These are phyloP conservation scores for Shiraia bambusicola DNA, from an alignment of 2,329 filamentous ascomycete species.

Conservation along the genomic window DNA sequence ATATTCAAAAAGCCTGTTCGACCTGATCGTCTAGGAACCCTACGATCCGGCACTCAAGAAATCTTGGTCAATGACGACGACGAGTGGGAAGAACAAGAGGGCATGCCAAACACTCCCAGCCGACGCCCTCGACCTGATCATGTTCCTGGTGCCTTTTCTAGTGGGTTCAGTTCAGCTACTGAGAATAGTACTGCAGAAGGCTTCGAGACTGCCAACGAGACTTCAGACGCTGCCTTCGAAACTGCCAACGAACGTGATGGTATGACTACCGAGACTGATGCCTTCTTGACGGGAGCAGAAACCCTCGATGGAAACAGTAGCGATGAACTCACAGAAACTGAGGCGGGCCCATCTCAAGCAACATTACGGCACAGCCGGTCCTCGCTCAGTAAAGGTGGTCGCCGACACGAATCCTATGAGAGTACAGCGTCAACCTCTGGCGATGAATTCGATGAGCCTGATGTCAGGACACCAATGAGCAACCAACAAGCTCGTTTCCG, in stretches of 20 bases:
- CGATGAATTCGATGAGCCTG: slow-evolving; percentile 68
- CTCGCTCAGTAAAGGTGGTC: slow-evolving; percentile 52
- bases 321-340: slow-evolving; percentile 84
- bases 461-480: slow-evolving; percentile 65
- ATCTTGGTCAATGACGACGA: slow-evolving; percentile 76
- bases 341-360: slow-evolving; percentile 50
- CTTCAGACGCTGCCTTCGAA: slow-evolving; percentile 63
- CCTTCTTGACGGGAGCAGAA: slow-evolving; percentile 92
- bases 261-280: slow-evolving; percentile 80
- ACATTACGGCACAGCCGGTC: slow-evolving; percentile 43
- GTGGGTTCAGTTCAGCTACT: slow-evolving; percentile 38
- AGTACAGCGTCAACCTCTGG: slow-evolving; percentile 88
- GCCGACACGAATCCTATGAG: slow-evolving; percentile 66
- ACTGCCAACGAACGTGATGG: slow-evolving; percentile 73
- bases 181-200: slow-evolving; percentile 58
- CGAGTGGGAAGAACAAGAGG: slow-evolving; percentile 79
- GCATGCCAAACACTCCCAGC: slow-evolving; percentile 57
- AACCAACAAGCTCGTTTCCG: slow-evolving; percentile 68
- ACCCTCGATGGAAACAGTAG: slow-evolving; percentile 68
- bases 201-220: slow-evolving; percentile 81
- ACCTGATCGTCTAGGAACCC: slow-evolving; percentile 72
- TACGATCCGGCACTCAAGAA: slow-evolving; percentile 72
- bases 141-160: slow-evolving; percentile 35
- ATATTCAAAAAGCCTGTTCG: slow-evolving; percentile 76
- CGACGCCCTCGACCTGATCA: slow-evolving; percentile 36